These are phyloP conservation scores for Biscogniauxia mediterranea DNA, from an alignment of 2,329 filamentous ascomycete genomes.

Conservation along the genomic window DNA sequence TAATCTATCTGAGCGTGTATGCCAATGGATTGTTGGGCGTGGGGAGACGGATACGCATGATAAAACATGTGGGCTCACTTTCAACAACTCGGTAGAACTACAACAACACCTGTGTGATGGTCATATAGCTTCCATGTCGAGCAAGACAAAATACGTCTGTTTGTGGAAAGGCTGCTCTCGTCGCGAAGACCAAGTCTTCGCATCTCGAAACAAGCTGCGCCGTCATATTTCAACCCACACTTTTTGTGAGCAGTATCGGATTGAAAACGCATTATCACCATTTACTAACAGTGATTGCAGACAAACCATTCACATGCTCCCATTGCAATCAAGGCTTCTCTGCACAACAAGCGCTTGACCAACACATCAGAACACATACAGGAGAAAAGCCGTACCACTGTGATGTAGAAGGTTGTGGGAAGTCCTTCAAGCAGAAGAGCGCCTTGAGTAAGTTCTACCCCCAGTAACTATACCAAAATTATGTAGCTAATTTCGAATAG, in stretches of 20 bases:
- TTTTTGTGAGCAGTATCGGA: conserved; percentile 17
- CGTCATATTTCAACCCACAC: conserved; percentile 36
- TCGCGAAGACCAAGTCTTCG: conserved; percentile 25
- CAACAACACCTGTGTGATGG: conserved; percentile 28
- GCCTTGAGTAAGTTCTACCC: conserved; percentile 54
- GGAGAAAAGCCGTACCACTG: conserved; percentile 64
- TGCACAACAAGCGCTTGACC: conserved; percentile 64
- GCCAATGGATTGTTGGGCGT: conserved; percentile 25
- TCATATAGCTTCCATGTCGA: conserved; percentile 24
- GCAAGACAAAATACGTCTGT: conserved; percentile 31
- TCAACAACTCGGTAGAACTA: conserved; percentile 21
- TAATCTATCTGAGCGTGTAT: conserved; percentile 14
- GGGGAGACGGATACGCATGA: conserved; percentile 6
- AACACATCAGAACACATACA: conserved; percentile 66
- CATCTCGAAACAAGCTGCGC: conserved; percentile 32
- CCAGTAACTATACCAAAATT: conserved; percentile 1
- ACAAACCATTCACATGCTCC: conserved; percentile 57
- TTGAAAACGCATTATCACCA: neutral
- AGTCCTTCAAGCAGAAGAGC: conserved; percentile 65
- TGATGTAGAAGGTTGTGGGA: conserved; percentile 46
- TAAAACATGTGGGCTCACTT: conserved; percentile 25
- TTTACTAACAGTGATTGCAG: conserved; percentile 37
- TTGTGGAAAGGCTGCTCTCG: conserved; percentile 32
- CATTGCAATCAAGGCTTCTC: conserved; percentile 60
- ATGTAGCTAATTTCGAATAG: conserved; percentile 35